phyloP scores from a whole-genome alignment of 371 early-diverging fungal species.

The Cokeromyces recurvatus region DNA sequence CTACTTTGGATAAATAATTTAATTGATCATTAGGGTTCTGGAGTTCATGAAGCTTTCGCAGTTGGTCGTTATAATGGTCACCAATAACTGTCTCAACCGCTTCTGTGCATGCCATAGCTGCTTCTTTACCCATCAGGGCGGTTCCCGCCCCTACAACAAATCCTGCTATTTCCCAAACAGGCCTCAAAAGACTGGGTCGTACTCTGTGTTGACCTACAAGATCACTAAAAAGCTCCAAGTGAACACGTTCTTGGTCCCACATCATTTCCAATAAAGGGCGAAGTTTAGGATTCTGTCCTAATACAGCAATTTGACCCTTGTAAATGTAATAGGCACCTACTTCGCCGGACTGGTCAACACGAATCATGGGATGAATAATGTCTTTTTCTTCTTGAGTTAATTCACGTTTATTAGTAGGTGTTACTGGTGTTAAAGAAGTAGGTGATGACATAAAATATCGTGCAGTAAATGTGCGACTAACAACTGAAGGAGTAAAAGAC shows the following conservation, averaged over 20 bases:
- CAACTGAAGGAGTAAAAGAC: too few relatives aligned
- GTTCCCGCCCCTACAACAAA: constrained; percentile 84
- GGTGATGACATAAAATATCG: too few relatives aligned
- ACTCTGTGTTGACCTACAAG: constrained; percentile 71
- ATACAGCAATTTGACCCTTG: constrained; percentile 86
- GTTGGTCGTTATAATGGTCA: constrained; percentile 91
- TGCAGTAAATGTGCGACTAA: too few relatives aligned
- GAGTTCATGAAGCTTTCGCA: constrained; percentile 64
- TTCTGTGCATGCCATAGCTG: constrained; percentile 97
- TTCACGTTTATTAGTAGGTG: neutral
- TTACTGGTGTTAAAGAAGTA: too few relatives aligned
- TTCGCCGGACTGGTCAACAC: constrained; percentile 96
- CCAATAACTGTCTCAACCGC: constrained; percentile 97
- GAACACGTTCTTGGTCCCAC: constrained; percentile 91
- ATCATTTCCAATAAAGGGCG: constrained; percentile 80
- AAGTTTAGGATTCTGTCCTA: constrained; percentile 67
- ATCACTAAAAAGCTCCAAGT: constrained; percentile 74
- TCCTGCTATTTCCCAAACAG: constrained; percentile 85
- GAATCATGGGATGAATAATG: constrained; percentile 61
- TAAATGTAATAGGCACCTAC: constrained; percentile 94
- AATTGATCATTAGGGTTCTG: constrained; percentile 54
- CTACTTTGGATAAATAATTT: constrained; percentile 54
- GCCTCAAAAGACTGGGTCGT: constrained; percentile 80
- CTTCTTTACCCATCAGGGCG: constrained; percentile 86
- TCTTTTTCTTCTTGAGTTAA: constrained; percentile 23